A percentile compares a stretch with the other conserved stretches of the same genome.
Evolutionary conservation across 2,329 filamentous ascomycete species (phyloP).

Genomic region (Pyrenochaeta sp.): DNA sequence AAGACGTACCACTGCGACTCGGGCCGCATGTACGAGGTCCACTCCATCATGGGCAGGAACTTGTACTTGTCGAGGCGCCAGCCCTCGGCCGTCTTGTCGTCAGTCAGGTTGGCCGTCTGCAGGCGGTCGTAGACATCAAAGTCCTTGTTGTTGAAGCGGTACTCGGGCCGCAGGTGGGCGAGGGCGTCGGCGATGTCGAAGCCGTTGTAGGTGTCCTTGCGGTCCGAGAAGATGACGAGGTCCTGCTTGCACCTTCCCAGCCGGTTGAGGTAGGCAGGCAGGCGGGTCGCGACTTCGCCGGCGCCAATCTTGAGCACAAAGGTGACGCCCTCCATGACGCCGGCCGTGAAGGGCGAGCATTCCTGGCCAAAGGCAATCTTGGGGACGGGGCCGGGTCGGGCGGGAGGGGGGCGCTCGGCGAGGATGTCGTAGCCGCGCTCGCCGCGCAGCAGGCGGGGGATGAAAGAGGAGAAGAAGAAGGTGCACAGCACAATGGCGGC

Average conservation of each 20-base stretch:
- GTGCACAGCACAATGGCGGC: slow-evolving; percentile 30
- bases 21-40: slow-evolving; percentile 50
- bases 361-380: slow-evolving; percentile 36
- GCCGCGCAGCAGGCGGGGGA: slow-evolving; percentile 33
- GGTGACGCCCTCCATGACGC: slow-evolving; percentile 56
- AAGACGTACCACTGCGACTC: slow-evolving; percentile 47
- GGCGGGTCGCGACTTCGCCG: slow-evolving; percentile 62
- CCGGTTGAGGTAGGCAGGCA: slow-evolving; percentile 64
- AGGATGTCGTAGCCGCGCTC: slow-evolving; percentile 43
- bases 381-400: slow-evolving; percentile 23
- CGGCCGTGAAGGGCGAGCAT: slow-evolving; percentile 41
- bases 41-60: slow-evolving; percentile 63
- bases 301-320: slow-evolving; percentile 66
- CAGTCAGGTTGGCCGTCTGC: slow-evolving; percentile 48
- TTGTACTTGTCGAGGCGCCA: slow-evolving; percentile 67
- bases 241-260: slow-evolving; percentile 64
- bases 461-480: slow-evolving; percentile 29
- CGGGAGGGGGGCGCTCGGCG: slow-evolving; percentile 31
- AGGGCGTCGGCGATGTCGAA: slow-evolving; percentile 57
- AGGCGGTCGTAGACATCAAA: slow-evolving; percentile 60
- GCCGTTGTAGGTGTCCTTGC: slow-evolving; percentile 60
- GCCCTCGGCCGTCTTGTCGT: slow-evolving; percentile 57
- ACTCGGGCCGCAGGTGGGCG: slow-evolving; percentile 51
- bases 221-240: slow-evolving; percentile 66
- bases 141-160: slow-evolving; percentile 55